Evolutionary conservation across 2,329 filamentous ascomycete species (phyloP), one percentile per base, ranked within the genome.

Genomic region (Aspergillus awamori): DNA sequence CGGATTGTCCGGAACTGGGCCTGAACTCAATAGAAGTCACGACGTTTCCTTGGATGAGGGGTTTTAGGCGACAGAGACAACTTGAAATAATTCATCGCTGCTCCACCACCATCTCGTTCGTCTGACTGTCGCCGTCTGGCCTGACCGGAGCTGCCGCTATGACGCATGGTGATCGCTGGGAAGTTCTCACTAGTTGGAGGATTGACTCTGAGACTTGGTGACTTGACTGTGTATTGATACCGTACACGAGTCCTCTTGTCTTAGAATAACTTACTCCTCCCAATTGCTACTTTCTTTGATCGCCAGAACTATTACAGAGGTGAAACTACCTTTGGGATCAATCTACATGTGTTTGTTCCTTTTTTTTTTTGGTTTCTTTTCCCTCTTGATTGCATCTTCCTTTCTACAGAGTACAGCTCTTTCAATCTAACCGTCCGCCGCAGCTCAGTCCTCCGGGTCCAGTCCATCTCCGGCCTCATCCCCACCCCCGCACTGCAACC

Each of bases 1-100:
- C 47, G 47, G 47, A 51, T 51, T 51, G 47, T 28, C 47, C 47
- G 47, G 47, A 51, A 51, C 47, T 51, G 47, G 26, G 26, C 45
- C 45, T 49, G 45, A 49, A 49, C 45, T 28, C 47, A 51, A 20
- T n/a, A 17, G 24, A 49, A 24, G 45, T 24, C 20, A 45, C 13
- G 5, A 36, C 33, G 33, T 36, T 45, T 49, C 45, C 45, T 49
- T 49, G 45, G 45, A 49, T 30, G 45, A 28, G 45, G 24, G 24
- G 45, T 24, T 5, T 24, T 17, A 49, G 45, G 45, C 24, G 45
- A 30, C 45, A 24, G 22, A 49, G 13, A 49, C 33, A 36, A 4
- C 11, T 13, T 13, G 33, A 13, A 15, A 4, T 36, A 36, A 6
- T 36, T 5, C 28, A 30, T 30, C 28, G 11, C 28, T 11, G 28